Evolutionary conservation across 202 grass and related monocot genomes (phyloP), one percentile per base, ranked within the genome.

Genomic region (Panicum virgatum): DNA sequence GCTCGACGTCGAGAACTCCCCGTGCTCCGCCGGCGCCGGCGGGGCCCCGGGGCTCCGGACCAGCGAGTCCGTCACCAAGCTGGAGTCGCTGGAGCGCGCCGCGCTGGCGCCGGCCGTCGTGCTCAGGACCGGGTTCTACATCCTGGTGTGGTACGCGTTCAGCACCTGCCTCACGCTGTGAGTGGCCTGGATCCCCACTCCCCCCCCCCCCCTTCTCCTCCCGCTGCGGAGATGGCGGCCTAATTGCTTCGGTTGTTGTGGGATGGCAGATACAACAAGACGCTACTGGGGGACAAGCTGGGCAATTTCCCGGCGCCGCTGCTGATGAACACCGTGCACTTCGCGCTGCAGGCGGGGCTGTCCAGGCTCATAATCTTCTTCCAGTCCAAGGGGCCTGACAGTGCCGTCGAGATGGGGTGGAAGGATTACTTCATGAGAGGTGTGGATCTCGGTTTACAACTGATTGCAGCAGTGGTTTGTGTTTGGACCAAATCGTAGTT

Each of bases 101-200:
- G 94, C 92, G 37, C 79, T 90, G 71, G 84, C 89, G 51, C 88
- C 84, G 13, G 89, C 81, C 26, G 82, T 90, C 19, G 82, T 97
- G 39, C 83, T 94, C 75, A 86, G 84, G 83, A 99, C 91, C 25
- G 80, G 78, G 40, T 94, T 96, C 81, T 99, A 92, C 89, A 91
- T 99, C 80, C 83, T 96, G 67, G 87, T 96, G 62, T 99, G 97
- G 97, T 99, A 99, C 87, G 84, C 97, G 36, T 94, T 99, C 77
- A 99, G 97, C 75, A 99, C 97, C 90, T 99, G 89, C 64, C 90
- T 99, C 93, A 99, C 93, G 72, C 84, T 99, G 97, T 99, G 85
- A 96, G 93, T 92, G 63, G 50, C 36, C 79, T 52, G 19, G 15
- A 75, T 60, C 75, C 56, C 51, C 16, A 11, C 42, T 54, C 72